Evolutionary conservation across 202 grass and related monocot species (phyloP).

Genomic region (Setaria viridis): DNA sequence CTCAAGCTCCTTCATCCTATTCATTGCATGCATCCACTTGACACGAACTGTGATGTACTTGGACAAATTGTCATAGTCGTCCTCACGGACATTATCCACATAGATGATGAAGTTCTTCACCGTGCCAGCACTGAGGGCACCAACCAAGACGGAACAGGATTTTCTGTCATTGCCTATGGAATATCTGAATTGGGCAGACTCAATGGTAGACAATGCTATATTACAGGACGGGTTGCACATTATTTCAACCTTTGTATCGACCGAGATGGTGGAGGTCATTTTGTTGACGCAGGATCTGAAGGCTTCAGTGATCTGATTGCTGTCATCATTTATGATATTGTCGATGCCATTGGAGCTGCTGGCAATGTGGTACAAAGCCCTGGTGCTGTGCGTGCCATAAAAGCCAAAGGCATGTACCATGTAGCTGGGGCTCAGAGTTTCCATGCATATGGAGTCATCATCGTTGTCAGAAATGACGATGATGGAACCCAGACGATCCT

Average conservation of each 20-base stretch:
- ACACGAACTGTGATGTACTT: background rate
- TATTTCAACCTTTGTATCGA: background rate
- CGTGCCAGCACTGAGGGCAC: background rate
- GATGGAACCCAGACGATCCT: background rate
- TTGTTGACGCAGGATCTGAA: background rate
- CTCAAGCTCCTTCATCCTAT: no score
- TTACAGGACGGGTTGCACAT: background rate
- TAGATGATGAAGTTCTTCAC: background rate
- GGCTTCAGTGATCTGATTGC: background rate
- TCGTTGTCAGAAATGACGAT: slow-evolving; percentile 18
- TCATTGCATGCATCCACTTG: background rate
- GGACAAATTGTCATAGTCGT: background rate
- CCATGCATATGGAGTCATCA: background rate
- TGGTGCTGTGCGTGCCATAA: background rate
- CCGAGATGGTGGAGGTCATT: background rate
- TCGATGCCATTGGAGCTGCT: slow-evolving; percentile 10
- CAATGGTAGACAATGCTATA: background rate
- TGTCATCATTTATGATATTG: background rate
- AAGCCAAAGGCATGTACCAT: background rate
- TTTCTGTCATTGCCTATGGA: background rate
- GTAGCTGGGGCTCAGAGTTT: background rate
- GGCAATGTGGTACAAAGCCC: background rate
- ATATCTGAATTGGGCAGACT: background rate
- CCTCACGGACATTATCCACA: background rate
- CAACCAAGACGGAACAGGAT: background rate